A percentile compares a stretch with the other conserved stretches of the same genome.
These are phyloP conservation scores for Takashimella koratensis DNA, from an alignment of 1,284 basidiomycete genomes.

Conservation along the genomic window DNA sequence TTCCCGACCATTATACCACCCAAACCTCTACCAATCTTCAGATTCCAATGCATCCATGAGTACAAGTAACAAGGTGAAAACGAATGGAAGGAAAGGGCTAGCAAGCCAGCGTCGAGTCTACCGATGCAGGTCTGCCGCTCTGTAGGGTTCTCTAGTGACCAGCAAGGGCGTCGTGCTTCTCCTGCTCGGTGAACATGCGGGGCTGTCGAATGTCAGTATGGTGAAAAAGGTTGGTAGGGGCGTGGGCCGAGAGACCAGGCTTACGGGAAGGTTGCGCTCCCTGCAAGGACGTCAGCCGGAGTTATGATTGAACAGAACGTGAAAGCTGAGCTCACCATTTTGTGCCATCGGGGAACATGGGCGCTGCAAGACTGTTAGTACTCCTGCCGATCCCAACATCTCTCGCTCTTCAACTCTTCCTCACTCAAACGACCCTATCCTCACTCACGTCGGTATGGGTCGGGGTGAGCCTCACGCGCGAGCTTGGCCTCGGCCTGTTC, in stretches of 20 bases:
- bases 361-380: conserved; percentile 53
- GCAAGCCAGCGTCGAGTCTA: too few species aligned
- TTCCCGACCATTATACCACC: conserved; percentile 6
- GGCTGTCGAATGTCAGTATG: too few species aligned
- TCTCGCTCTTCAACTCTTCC: not conserved
- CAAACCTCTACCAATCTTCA: too few species aligned
- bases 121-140: not conserved
- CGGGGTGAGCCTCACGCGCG: conserved; percentile 69
- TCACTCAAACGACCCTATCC: conserved; percentile 18
- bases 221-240: too few species aligned
- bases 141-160: conserved; percentile 17
- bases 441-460: conserved; percentile 81
- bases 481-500: conserved; percentile 76
- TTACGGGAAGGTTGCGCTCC: conserved; percentile 51
- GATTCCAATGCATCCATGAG: conserved; percentile 6
- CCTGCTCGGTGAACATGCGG: conserved; percentile 41
- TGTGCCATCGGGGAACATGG: conserved; percentile 73
- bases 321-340: conserved; percentile 67
- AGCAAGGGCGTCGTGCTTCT: conserved; percentile 38
- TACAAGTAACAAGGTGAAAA: too few species aligned
- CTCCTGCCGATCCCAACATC: not conserved
- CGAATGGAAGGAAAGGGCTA: too few species aligned
- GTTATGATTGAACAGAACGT: not conserved
- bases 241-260: too few species aligned
- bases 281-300: too few species aligned